Conservation (phyloP, 2,329 filamentous ascomycete species). For the Hypoxylon sp. region DNA sequence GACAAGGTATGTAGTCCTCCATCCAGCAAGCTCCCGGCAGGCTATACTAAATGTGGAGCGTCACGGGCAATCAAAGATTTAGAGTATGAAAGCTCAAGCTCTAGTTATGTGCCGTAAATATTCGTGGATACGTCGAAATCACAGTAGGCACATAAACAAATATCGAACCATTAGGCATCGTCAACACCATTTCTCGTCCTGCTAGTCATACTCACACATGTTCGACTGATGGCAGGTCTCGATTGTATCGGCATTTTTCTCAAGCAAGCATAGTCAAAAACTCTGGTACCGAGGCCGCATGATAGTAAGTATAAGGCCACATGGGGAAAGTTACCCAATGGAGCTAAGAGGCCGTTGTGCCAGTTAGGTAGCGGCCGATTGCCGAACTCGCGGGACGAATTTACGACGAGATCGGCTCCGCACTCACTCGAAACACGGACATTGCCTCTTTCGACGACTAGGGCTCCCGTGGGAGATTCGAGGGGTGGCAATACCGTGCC, state of each 20-base stretch:
- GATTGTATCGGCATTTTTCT: constrained; percentile 27
- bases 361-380: constrained; percentile 51
- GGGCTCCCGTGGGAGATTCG: constrained; percentile 31
- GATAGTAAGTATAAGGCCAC: constrained; percentile 34
- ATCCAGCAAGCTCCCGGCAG: constrained; percentile 6
- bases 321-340: constrained; percentile 48
- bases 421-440: constrained; percentile 47
- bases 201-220: constrained; percentile 6
- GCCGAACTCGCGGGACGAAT: constrained; percentile 51
- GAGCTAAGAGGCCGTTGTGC: constrained; percentile 49
- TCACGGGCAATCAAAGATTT: constrained; percentile 23
- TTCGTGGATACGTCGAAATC: not conserved
- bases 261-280: constrained; percentile 25
- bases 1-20: constrained; percentile 10
- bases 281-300: constrained; percentile 46
- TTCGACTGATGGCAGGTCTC: constrained; percentile 17
- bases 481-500: constrained; percentile 29
- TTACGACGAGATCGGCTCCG: constrained; percentile 51
- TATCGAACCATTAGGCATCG: constrained; percentile 24
- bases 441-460: constrained; percentile 43
- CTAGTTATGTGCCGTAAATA: constrained; percentile 4
- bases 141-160: constrained; percentile 7
- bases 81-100: constrained; percentile 10
- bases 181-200: not conserved
- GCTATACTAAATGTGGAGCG: constrained; percentile 8